phyloP scores from a whole-genome alignment of 805 yeast species.

The Debaryomyces hansenii region DNA sequence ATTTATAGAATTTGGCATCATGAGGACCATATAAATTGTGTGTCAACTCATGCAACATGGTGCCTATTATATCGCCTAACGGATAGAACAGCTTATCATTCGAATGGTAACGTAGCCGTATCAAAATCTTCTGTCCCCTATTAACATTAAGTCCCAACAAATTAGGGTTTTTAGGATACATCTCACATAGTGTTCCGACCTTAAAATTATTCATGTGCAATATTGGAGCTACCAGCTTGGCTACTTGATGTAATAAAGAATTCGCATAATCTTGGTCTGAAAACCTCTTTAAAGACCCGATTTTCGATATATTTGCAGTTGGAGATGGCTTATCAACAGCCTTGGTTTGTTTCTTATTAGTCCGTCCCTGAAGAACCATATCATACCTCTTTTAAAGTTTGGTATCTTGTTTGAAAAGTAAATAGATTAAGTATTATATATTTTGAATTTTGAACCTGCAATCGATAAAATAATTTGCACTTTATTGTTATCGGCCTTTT shows the following conservation, averaged over 20 bases:
- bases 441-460: neutral
- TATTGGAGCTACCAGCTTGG: constrained; percentile 71
- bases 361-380: constrained; percentile 11
- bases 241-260: constrained; percentile 65
- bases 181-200: constrained; percentile 72
- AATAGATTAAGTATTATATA: neutral
- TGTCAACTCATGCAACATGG: constrained; percentile 84
- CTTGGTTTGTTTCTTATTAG: neutral
- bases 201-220: constrained; percentile 66
- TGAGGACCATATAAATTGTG: constrained; percentile 85
- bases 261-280: constrained; percentile 39
- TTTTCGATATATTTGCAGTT: constrained; percentile 31
- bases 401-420: neutral
- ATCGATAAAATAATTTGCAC: neutral
- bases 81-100: constrained; percentile 60
- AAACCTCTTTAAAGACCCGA: constrained; percentile 37
- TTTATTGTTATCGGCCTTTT: no score
- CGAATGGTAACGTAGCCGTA: constrained; percentile 64
- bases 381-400: constrained; percentile 2
- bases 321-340: constrained; percentile 31
- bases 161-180: constrained; percentile 67
- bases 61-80: constrained; percentile 67
- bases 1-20: constrained; percentile 64
- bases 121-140: constrained; percentile 66
- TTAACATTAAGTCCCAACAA: constrained; percentile 84